These are phyloP conservation scores for Zalaria obscura DNA, from an alignment of 2,329 filamentous ascomycete genomes.

Conservation along the genomic window DNA sequence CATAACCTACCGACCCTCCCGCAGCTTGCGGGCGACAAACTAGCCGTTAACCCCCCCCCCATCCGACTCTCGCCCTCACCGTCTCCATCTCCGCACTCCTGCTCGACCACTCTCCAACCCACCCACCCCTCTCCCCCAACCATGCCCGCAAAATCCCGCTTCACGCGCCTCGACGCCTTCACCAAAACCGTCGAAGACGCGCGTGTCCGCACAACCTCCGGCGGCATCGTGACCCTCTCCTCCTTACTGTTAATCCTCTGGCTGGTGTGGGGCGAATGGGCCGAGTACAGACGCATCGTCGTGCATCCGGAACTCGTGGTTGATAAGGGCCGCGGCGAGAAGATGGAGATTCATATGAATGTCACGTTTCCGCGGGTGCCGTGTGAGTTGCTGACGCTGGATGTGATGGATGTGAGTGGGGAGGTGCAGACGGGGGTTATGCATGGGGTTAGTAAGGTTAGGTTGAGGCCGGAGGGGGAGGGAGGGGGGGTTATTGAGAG, in stretches of 20 bases:
- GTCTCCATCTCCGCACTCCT: no score
- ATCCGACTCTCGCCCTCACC: no score
- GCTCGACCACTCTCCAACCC: neutral
- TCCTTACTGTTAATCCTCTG: slow-evolving; percentile 81
- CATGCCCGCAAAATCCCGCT: slow-evolving; percentile 87
- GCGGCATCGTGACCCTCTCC: slow-evolving; percentile 84
- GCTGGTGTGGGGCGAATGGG: slow-evolving; percentile 90
- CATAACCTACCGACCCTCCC: no score
- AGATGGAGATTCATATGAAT: slow-evolving; percentile 98
- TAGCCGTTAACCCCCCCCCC: no score
- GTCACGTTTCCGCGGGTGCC: slow-evolving; percentile 88
- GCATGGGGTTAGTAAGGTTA: slow-evolving; percentile 84
- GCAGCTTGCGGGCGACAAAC: no score
- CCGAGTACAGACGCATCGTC: slow-evolving; percentile 72
- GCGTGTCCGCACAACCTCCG: slow-evolving; percentile 84
- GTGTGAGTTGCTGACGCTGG: slow-evolving; percentile 88
- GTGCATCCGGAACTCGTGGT: slow-evolving; percentile 90
- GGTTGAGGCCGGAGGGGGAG: slow-evolving; percentile 56
- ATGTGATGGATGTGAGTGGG: slow-evolving; percentile 98
- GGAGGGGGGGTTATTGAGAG: slow-evolving; percentile 64
- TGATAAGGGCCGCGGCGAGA: slow-evolving; percentile 92
- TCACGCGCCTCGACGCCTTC: slow-evolving; percentile 94
- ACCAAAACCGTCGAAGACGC: slow-evolving; percentile 99
- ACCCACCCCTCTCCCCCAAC: slow-evolving; percentile 1
- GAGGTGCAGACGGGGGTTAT: slow-evolving; percentile 91